Evolutionary conservation across 2,329 filamentous ascomycete species (phyloP).

Genomic region (Penicillium aurantiogriseum): DNA sequence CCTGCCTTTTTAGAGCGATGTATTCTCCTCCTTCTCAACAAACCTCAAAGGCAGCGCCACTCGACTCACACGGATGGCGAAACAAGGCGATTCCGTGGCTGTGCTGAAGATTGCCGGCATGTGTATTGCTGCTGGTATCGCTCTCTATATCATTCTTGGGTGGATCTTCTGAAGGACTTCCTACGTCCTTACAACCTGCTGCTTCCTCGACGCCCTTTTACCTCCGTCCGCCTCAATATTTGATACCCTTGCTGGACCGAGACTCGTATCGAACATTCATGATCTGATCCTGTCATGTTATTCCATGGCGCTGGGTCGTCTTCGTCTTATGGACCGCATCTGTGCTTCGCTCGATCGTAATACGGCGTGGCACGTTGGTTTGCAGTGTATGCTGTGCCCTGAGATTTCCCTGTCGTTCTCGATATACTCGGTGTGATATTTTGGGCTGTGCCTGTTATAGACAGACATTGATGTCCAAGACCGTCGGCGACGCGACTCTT

Average conservation of each 20-base stretch:
- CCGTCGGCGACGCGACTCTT: background rate
- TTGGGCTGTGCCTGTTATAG: background rate
- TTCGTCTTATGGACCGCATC: background rate
- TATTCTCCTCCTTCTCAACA: constrained; percentile 82
- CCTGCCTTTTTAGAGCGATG: constrained; percentile 63
- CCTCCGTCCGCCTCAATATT: background rate
- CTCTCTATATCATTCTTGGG: constrained; percentile 71
- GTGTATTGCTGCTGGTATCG: constrained; percentile 67
- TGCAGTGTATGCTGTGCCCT: background rate
- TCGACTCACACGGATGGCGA: constrained; percentile 84
- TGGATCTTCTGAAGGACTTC: constrained; percentile 53
- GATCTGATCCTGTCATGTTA: background rate
- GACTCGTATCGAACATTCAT: constrained; percentile 1
- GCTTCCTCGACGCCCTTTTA: background rate
- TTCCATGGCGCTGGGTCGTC: background rate
- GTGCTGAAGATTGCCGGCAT: constrained; percentile 87
- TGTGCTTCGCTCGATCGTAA: background rate
- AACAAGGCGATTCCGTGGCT: constrained; percentile 83
- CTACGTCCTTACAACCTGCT: background rate
- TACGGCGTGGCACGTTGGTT: background rate
- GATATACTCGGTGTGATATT: background rate
- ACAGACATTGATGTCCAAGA: background rate
- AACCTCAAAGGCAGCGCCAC: constrained; percentile 80
- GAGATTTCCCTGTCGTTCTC: no score
- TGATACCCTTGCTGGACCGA: constrained; percentile 22